A percentile compares a stretch with the other conserved stretches of the same genome.
Evolutionary conservation across 305 asterid species (phyloP).

Genomic region (Petunia hybrid): DNA sequence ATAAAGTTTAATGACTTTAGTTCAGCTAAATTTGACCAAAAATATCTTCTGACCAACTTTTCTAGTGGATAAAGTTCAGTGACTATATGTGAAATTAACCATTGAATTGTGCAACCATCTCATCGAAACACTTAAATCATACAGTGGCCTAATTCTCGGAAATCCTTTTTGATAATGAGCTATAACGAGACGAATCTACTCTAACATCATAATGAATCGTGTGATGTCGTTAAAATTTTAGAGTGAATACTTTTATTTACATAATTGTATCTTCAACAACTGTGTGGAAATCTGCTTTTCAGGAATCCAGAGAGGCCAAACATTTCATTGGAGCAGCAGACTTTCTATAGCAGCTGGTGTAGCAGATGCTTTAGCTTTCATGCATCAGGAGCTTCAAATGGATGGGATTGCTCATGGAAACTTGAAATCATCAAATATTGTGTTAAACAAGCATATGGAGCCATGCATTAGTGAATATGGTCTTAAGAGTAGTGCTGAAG

Average conservation of each 20-base stretch:
- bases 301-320: conserved; percentile 49
- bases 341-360: conserved; percentile 56
- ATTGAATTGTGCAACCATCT: neutral
- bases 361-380: conserved; percentile 50
- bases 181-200: too few species aligned
- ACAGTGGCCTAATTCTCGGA: neutral
- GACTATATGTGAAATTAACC: too few species aligned
- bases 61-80: too few species aligned
- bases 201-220: neutral
- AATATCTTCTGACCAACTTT: too few species aligned
- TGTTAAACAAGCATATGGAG: conserved; percentile 62
- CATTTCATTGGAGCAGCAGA: conserved; percentile 65
- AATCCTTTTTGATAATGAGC: neutral
- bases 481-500: conserved; percentile 40
- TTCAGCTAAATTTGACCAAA: too few species aligned
- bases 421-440: conserved; percentile 82
- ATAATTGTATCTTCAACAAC: neutral
- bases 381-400: conserved; percentile 32
- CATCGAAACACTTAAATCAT: neutral
- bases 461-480: conserved; percentile 79
- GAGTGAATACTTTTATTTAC: neutral
- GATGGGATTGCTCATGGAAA: conserved; percentile 76
- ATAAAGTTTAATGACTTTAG: too few species aligned
- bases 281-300: neutral
- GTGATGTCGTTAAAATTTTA: neutral